Evolutionary conservation across 768 basidiomycete species (phyloP).

Genomic region (Boletus rubropictus): DNA sequence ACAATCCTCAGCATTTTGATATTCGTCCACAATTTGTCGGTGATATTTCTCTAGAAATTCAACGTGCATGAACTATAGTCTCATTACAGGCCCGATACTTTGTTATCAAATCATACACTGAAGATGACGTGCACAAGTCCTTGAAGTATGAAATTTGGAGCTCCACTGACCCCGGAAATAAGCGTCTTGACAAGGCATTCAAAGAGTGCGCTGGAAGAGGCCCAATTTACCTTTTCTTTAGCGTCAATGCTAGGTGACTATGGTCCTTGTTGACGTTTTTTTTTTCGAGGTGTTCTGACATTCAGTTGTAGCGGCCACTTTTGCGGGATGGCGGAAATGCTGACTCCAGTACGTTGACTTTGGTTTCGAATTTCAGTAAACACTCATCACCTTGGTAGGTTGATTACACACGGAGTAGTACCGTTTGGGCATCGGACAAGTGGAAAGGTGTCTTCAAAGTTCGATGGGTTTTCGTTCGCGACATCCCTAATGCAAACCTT

Average conservation of each 20-base stretch:
- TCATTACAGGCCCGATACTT: conserved; percentile 75
- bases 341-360: conserved; percentile 65
- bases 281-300: conserved; percentile 7
- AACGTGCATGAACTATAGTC: conserved; percentile 1
- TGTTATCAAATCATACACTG: conserved; percentile 98
- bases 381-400: conserved; percentile 41
- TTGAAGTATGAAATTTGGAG: conserved; percentile 98
- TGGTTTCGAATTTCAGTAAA: neutral
- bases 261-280: conserved; percentile 2
- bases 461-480: conserved; percentile 94
- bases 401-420: conserved; percentile 90
- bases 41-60: conserved; percentile 11
- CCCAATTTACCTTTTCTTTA: conserved; percentile 97
- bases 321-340: conserved; percentile 98
- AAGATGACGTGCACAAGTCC: conserved; percentile 98
- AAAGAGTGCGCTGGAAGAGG: conserved; percentile 88
- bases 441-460: conserved; percentile 99
- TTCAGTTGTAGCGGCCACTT: conserved; percentile 72
- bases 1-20: conserved; percentile 85
- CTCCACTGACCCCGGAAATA: conserved; percentile 94
- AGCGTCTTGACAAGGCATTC: conserved; percentile 95
- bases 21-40: conserved; percentile 70
- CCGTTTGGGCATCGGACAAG: conserved; percentile 98
- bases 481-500: conserved; percentile 85
- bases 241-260: conserved; percentile 79